Evolutionary conservation across 1,284 basidiomycete genomes (phyloP).

Genomic region (Tremellales sp.): DNA sequence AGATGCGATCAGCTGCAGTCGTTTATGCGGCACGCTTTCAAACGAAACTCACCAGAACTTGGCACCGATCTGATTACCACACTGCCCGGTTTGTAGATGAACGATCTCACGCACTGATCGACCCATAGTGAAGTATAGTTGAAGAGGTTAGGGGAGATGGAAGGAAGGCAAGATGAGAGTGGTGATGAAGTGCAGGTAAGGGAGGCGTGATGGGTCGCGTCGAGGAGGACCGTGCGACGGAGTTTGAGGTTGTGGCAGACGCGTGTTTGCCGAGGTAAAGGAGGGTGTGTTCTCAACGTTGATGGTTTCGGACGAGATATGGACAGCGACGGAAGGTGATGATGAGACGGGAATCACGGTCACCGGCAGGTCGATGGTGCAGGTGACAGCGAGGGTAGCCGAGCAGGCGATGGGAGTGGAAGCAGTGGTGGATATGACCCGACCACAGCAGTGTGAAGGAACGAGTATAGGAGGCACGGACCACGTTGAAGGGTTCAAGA

Average conservation of each 20-base stretch:
- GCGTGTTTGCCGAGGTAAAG: background rate
- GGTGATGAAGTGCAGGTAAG: background rate
- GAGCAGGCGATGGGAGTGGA: too few species aligned
- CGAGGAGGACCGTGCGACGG: too few species aligned
- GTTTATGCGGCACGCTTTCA: background rate
- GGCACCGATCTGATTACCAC: constrained; percentile 98
- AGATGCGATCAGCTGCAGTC: background rate
- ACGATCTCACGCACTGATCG: constrained; percentile 84
- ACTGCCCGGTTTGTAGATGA: constrained; percentile 93
- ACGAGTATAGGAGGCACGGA: background rate
- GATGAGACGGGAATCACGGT: background rate
- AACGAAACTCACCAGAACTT: constrained; percentile 92
- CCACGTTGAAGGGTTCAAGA: background rate
- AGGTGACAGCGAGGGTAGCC: too few species aligned
- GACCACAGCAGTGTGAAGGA: background rate
- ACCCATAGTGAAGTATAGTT: constrained; percentile 11
- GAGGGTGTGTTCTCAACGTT: too few species aligned
- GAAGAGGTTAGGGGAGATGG: background rate
- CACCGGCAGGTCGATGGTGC: too few species aligned
- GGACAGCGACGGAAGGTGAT: background rate
- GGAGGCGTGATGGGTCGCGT: too few species aligned
- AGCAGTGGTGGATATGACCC: too few species aligned
- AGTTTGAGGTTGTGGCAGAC: too few species aligned
- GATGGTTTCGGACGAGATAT: background rate
- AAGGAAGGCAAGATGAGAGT: background rate